phyloP scores from a whole-genome alignment of 2,329 filamentous ascomycete genomes.

The Sporothrix dimorphospora region DNA sequence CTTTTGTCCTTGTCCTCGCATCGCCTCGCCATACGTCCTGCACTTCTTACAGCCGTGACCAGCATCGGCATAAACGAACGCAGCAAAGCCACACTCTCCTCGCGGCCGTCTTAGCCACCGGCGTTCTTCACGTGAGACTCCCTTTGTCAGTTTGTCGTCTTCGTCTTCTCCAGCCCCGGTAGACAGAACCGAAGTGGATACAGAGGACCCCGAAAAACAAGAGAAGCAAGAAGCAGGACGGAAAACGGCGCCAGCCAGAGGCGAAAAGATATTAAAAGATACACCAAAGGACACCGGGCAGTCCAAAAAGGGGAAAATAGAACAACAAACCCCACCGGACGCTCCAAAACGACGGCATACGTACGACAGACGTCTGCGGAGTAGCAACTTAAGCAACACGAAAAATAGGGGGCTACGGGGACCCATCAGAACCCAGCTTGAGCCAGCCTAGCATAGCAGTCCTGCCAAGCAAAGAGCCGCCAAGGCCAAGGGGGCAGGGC shows the following conservation, averaged over 20 bases:
- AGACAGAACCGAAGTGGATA: background rate
- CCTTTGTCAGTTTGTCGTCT: background rate
- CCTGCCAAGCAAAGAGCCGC: constrained; percentile 27
- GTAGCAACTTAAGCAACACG: constrained; percentile 10
- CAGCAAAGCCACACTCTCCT: constrained; percentile 8
- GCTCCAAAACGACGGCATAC: background rate
- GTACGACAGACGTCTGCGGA: background rate
- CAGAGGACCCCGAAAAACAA: constrained; percentile 17
- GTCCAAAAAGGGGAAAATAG: background rate
- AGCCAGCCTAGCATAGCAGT: constrained; percentile 19
- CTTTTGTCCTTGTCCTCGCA: background rate
- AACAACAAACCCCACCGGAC: background rate
- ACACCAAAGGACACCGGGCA: background rate
- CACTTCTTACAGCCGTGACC: background rate
- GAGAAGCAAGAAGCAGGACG: background rate
- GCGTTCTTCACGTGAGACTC: background rate
- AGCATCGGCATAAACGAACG: background rate
- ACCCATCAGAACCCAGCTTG: constrained; percentile 26
- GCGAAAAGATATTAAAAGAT: constrained; percentile 19
- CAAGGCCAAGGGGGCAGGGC: constrained; percentile 27
- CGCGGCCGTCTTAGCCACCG: background rate
- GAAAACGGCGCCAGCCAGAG: constrained; percentile 8
- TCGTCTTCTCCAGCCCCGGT: background rate
- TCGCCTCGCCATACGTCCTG: constrained; percentile 4
- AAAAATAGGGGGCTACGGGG: constrained; percentile 26